Base-by-base conservation (phyloP, 2,329 filamentous ascomycete species). In the Dothidotthia symphoricarpi region DNA sequence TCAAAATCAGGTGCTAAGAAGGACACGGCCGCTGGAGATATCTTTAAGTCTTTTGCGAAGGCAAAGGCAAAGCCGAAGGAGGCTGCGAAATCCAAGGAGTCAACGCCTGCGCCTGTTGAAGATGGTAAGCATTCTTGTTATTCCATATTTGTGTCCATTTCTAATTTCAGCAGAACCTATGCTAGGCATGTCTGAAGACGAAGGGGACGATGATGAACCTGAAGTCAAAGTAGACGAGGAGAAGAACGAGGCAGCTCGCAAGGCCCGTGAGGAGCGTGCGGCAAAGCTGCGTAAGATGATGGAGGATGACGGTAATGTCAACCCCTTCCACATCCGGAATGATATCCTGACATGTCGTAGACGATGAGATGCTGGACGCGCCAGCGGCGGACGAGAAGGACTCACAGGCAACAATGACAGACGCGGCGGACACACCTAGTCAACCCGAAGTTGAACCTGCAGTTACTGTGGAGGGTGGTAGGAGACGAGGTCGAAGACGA, bases 41-140 rank as follows among this genome's bases (percentile, higher is more conserved):
- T 94, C 16, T 88, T 93, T 74, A 83, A 84, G 43, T 85, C 87
- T 0, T 94, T 94, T 61, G 85, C 86, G 11, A 87, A 85, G 55
- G 64, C 74, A 2, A 83, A 82, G 53, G 72, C 82, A 4, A 87
- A 70, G 43, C 51, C 57, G 6, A 68, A 82, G 54, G 57, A 55
- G 14, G 46, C 53, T 50, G 49, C 75, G 68, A 57, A 67, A 53
- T 47, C 72, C 61, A 61, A 67, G 63, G 63, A 62, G 31, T 52
- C 68, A 24, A 67, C 69, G 2, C 61, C 71, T 19, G 45, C 55
- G 8, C 58, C 66, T 30, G 58, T 69, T 3, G 73, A 78, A 51
- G 77, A 82, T 63, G 72, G 74, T 75, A 51, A 41, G 66, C 39
- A 6, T 3, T 24, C 3, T 27, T 16, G 9, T 12, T 16, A 3